phyloP scores from a whole-genome alignment of 306 rosid genomes.

The Rubus idaeus region DNA sequence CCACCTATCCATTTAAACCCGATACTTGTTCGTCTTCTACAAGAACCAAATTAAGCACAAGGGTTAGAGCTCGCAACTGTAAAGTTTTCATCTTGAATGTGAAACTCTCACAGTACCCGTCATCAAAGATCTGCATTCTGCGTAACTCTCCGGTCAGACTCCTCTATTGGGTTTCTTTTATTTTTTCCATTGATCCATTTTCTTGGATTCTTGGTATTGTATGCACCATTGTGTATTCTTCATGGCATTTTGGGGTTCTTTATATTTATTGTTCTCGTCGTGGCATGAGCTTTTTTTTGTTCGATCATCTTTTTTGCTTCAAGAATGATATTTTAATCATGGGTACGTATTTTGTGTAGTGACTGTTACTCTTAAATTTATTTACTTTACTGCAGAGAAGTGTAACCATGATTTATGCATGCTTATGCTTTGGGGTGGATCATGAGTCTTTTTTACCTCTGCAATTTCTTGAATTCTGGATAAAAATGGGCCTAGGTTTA shows the following conservation, averaged over 20 bases:
- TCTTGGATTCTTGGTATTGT: background rate
- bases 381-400: background rate
- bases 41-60: background rate
- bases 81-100: slow-evolving; percentile 1
- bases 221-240: slow-evolving; percentile 7
- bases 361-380: background rate
- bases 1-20: slow-evolving; percentile 1
- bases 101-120: background rate
- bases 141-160: slow-evolving; percentile 7
- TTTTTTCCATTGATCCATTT: background rate
- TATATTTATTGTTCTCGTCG: slow-evolving; percentile 15
- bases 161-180: slow-evolving; percentile 2
- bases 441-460: slow-evolving; percentile 9
- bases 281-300: slow-evolving; percentile 10
- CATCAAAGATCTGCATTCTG: slow-evolving; percentile 9
- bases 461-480: slow-evolving; percentile 15
- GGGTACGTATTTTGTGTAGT: background rate
- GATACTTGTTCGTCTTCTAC: background rate
- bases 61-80: background rate
- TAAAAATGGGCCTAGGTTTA: background rate
- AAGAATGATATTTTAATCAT: background rate
- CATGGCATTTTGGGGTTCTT: slow-evolving; percentile 1
- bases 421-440: slow-evolving; percentile 21
- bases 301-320: background rate
- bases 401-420: background rate